Percentiles rank a stretch among this genome's conserved stretches.
Evolutionary conservation across 208 protist genomes (phyloP).

Genomic region (Leishmania mexicana): DNA sequence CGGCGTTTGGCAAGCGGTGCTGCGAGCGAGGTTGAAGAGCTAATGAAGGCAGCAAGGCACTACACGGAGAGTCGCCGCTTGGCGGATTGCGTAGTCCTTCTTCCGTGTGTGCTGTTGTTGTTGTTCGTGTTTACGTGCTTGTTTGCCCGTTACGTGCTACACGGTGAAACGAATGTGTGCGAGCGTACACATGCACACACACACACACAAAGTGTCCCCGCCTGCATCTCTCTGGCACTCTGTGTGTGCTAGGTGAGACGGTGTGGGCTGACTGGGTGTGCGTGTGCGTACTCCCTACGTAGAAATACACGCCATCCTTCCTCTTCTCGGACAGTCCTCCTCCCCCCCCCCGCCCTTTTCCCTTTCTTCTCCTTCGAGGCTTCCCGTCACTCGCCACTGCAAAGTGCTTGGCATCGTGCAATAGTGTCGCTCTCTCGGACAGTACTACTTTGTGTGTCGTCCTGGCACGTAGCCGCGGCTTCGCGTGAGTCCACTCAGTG

Average conservation of each 20-base stretch:
- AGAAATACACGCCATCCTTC: neutral
- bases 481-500: neutral
- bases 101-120: neutral
- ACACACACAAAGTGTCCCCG: neutral
- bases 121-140: neutral
- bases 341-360: neutral
- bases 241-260: neutral
- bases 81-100: neutral
- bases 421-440: neutral
- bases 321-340: neutral
- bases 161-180: neutral
- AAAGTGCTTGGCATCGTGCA: neutral
- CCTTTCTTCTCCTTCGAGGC: neutral
- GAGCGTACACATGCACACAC: constrained; percentile 2
- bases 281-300: neutral
- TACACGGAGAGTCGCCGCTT: neutral
- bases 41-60: neutral
- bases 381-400: neutral
- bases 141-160: constrained; percentile 4
- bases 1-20: neutral
- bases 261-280: neutral
- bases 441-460: neutral
- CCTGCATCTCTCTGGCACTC: neutral
- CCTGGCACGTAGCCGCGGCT: neutral
- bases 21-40: neutral